Percentiles rank a stretch among this genome's conserved stretches.
Conservation (phyloP, 306 rosid genomes). For the Pterocarpus macrocarpus region DNA sequence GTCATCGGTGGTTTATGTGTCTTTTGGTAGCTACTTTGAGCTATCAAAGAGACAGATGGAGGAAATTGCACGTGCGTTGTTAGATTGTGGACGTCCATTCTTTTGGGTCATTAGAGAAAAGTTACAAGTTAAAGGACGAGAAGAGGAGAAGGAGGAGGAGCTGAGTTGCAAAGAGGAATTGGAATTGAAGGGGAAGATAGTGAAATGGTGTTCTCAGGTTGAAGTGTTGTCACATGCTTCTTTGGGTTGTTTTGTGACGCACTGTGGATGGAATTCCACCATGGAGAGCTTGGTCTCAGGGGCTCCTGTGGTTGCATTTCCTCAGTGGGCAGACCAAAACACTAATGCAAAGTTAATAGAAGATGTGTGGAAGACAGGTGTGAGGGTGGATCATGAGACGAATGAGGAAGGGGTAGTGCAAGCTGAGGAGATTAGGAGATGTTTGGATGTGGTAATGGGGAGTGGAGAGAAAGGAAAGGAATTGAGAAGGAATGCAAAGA, state of each 20-base stretch:
- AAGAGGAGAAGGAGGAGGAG: neutral
- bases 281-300: constrained; percentile 39
- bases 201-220: constrained; percentile 59
- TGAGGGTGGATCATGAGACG: constrained; percentile 21
- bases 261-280: constrained; percentile 53
- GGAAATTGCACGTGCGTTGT: constrained; percentile 59
- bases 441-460: constrained; percentile 47
- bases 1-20: constrained; percentile 55
- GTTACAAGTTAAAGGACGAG: neutral
- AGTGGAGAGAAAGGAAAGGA: constrained; percentile 38
- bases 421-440: constrained; percentile 37
- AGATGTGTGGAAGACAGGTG: constrained; percentile 50
- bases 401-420: constrained; percentile 19
- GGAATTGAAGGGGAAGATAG: constrained; percentile 50
- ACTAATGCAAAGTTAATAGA: constrained; percentile 43
- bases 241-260: constrained; percentile 49
- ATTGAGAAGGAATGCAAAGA: constrained; percentile 43
- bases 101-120: constrained; percentile 60
- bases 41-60: constrained; percentile 52
- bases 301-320: constrained; percentile 47
- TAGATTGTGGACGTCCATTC: constrained; percentile 54
- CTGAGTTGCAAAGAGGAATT: constrained; percentile 26
- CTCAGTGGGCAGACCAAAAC: constrained; percentile 41
- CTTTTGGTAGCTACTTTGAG: constrained; percentile 58
- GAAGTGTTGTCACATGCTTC: constrained; percentile 54